A percentile compares a stretch with the other conserved stretches of the same genome.
Evolutionary conservation across 192 early-diverging fungal species (phyloP).

Genomic region (Spizellomyces sp.): DNA sequence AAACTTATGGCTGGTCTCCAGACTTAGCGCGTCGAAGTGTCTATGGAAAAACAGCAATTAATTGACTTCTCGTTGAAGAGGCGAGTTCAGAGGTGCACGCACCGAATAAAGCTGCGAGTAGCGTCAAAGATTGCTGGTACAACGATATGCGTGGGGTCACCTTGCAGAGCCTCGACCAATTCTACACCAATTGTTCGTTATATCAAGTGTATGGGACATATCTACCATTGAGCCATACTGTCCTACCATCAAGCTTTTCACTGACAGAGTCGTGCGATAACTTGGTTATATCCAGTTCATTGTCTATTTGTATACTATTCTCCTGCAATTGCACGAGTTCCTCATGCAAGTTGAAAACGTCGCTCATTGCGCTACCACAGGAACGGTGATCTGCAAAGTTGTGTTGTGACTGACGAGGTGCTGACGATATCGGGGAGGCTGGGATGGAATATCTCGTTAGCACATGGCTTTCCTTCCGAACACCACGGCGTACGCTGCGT

Average conservation of each 20-base stretch:
- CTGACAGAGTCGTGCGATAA: conserved; percentile 40
- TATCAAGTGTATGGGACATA: not conserved
- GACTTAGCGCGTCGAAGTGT: conserved; percentile 50
- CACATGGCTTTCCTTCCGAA: no score
- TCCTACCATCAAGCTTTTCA: conserved; percentile 49
- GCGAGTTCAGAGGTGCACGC: conserved; percentile 11
- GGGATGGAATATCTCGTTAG: no score
- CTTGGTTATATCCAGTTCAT: conserved; percentile 42
- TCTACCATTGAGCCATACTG: not conserved
- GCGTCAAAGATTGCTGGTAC: conserved; percentile 54
- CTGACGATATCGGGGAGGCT: no score
- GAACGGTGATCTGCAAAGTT: no score
- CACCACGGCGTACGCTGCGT: no score
- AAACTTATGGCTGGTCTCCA: conserved; percentile 56
- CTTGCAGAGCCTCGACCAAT: conserved; percentile 43
- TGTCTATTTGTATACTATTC: conserved; percentile 44
- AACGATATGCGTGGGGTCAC: conserved; percentile 36
- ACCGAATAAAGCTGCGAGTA: conserved; percentile 75
- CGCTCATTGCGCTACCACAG: not conserved
- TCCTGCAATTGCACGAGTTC: conserved; percentile 64
- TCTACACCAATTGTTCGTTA: conserved; percentile 24
- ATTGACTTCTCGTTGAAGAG: not conserved
- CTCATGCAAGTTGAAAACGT: conserved; percentile 53
- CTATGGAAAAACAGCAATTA: conserved; percentile 28
- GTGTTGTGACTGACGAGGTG: no score